These are phyloP conservation scores for Fabrea salina DNA, from an alignment of 169 alveolate species.

Conservation along the genomic window DNA sequence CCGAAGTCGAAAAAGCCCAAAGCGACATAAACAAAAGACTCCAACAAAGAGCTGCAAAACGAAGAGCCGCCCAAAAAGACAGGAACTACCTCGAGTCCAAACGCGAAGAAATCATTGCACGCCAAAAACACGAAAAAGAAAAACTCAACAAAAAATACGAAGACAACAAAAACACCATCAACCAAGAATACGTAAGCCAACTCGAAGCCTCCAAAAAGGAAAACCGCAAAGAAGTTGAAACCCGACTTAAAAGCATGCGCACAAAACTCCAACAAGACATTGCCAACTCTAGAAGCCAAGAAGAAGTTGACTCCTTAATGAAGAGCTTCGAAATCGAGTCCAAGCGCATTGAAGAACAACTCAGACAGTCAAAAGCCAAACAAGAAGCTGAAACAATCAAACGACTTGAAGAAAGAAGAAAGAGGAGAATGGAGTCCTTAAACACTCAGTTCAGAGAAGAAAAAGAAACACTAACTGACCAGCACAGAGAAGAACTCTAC, in stretches of 20 bases:
- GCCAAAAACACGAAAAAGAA: not conserved
- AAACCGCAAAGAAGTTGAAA: conserved; percentile 19
- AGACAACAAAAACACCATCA: not conserved
- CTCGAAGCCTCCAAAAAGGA: conserved; percentile 1
- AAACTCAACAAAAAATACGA: not conserved
- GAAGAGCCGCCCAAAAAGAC: conserved; percentile 24
- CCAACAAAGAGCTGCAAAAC: conserved; percentile 26
- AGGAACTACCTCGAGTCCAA: not conserved
- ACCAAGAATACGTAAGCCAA: not conserved
- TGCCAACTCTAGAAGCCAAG: not conserved
- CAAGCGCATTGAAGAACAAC: conserved; percentile 15
- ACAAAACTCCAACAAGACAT: conserved; percentile 12
- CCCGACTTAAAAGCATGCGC: not conserved
- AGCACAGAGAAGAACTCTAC: conserved; percentile 3
- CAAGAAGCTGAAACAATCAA: not conserved
- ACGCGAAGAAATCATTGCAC: not conserved
- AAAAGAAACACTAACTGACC: not conserved
- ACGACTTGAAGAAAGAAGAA: conserved; percentile 18
- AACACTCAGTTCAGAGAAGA: not conserved
- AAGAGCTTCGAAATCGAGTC: conserved; percentile 22
- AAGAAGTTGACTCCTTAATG: not conserved
- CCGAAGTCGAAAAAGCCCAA: not conserved
- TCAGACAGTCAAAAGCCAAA: not conserved
- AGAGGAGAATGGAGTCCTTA: not conserved
- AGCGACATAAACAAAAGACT: not conserved